These are phyloP conservation scores for Phialophora expanda DNA, from an alignment of 2,329 filamentous ascomycete genomes.

Conservation along the genomic window DNA sequence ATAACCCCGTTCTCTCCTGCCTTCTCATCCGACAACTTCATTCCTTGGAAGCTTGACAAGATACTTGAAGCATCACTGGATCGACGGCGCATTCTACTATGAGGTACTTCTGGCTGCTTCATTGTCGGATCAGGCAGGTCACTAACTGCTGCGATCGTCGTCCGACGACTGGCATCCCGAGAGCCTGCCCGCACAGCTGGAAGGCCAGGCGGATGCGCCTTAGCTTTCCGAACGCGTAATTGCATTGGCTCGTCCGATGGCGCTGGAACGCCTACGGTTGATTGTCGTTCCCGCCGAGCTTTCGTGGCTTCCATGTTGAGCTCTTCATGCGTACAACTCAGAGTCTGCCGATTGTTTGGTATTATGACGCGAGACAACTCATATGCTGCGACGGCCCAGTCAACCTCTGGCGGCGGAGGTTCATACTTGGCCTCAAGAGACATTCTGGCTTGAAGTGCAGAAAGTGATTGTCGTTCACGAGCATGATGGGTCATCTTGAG, in stretches of 20 bases:
- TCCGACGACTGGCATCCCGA: slow-evolving; percentile 59
- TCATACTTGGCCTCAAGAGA: slow-evolving; percentile 52
- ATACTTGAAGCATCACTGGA: slow-evolving; percentile 44
- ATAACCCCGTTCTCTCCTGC: not conserved
- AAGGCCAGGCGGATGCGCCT: slow-evolving; percentile 53
- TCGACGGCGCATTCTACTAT: slow-evolving; percentile 36
- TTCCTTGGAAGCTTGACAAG: slow-evolving; percentile 39
- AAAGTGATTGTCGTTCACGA: slow-evolving; percentile 48
- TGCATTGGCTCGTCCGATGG: slow-evolving; percentile 66
- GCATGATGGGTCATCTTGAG: slow-evolving; percentile 76
- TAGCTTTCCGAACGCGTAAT: slow-evolving; percentile 71
- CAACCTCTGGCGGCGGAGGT: slow-evolving; percentile 77
- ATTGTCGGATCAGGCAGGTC: slow-evolving; percentile 49
- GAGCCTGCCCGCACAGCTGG: slow-evolving; percentile 58
- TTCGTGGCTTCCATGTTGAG: slow-evolving; percentile 72
- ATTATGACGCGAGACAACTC: slow-evolving; percentile 84
- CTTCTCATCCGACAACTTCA: slow-evolving; percentile 41
- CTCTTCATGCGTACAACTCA: slow-evolving; percentile 78
- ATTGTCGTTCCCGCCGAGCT: slow-evolving; percentile 68
- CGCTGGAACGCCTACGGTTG: slow-evolving; percentile 53
- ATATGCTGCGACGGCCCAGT: slow-evolving; percentile 82
- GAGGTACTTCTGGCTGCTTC: slow-evolving; percentile 28
- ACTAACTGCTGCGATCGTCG: slow-evolving; percentile 64
- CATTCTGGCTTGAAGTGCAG: slow-evolving; percentile 37
- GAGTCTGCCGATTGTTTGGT: slow-evolving; percentile 73